Base-by-base conservation (phyloP, 306 rosid species). In the Geum urbanum region DNA sequence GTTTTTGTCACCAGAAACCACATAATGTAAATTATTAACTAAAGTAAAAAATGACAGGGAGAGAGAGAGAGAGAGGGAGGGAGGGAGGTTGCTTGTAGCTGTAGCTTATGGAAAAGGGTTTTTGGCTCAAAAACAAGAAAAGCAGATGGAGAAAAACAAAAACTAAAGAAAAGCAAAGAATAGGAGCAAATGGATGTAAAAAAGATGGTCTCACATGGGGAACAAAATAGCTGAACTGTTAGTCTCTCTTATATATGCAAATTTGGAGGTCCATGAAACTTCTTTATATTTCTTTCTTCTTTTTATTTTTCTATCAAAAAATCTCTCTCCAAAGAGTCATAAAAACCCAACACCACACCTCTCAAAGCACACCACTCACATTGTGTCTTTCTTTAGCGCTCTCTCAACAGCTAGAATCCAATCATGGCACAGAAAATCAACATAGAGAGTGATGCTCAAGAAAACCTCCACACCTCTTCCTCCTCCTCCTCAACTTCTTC, bases 141-240 rank as follows among this genome's bases (percentile, higher is more conserved):
- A 70, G 50, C 35, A 65, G 19, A 54, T 43, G 59, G 54, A 14
- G 63, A 8, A 63, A 60, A 15, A 66, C 41, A 46, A 64, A 13
- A 72, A 40, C 13, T 15, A 22, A 64, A 58, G 48, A 56, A 53
- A 74, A 18, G 56, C 44, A 12, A 18, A 7, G 32, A 43, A 57
- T 7, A 59, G 20, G 18, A 9, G 57, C 41, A 51, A 15, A 5
- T 24, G 52, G 66, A 45, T 35, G 61, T 70, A 61, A 49, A 56
- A 60, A 70, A 43, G 56, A 55, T 63, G 40, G 35, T 55, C 73
- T 44, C 53, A 91, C 92, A 86, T 86, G 91, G 89, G 72, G 75
- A 84, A 78, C 84, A 84, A 86, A 84, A 61, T 72, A 69, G 88
- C 77, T 84, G 71, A 82, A 82, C 85, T 82, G 91, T 83, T 32